Evolutionary conservation across 2,329 filamentous ascomycete species (phyloP).

Genomic region (Fusarium xyrophilum): DNA sequence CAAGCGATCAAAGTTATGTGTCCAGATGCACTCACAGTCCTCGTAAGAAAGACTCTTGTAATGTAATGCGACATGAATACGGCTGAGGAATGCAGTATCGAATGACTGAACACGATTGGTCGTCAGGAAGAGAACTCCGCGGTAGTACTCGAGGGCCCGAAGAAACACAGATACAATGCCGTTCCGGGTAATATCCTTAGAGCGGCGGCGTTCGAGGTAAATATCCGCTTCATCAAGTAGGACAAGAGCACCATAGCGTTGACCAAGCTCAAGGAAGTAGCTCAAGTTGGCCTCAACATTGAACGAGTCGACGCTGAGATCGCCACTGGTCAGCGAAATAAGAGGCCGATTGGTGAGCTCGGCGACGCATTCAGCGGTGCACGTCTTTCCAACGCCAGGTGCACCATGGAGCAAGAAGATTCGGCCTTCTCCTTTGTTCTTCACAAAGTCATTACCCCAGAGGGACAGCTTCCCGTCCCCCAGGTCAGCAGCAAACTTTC

Average conservation of each 20-base stretch:
- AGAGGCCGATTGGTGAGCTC: constrained; percentile 59
- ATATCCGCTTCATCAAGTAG: constrained; percentile 68
- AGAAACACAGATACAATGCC: constrained; percentile 58
- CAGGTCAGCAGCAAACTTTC: constrained; percentile 52
- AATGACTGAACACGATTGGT: constrained; percentile 58
- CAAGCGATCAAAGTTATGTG: constrained; percentile 55
- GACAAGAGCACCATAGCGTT: constrained; percentile 59
- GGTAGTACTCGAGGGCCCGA: constrained; percentile 60
- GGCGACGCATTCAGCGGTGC: constrained; percentile 62
- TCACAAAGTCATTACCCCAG: constrained; percentile 57
- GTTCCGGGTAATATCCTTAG: constrained; percentile 54
- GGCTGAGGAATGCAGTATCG: constrained; percentile 57
- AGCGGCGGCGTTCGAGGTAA: constrained; percentile 61
- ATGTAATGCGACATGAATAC: constrained; percentile 58
- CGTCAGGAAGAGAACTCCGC: constrained; percentile 58
- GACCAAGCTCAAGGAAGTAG: constrained; percentile 57
- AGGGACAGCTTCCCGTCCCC: constrained; percentile 50
- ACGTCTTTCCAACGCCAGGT: constrained; percentile 65
- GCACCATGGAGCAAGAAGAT: constrained; percentile 61
- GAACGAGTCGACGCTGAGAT: constrained; percentile 51
- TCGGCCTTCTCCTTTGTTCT: constrained; percentile 58
- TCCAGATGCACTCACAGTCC: constrained; percentile 55
- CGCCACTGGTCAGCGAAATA: constrained; percentile 58
- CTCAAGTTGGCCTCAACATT: constrained; percentile 53
- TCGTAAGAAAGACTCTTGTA: constrained; percentile 52